phyloP scores from a whole-genome alignment of 2,329 filamentous ascomycete genomes.

The Botryosphaeria dothidea region DNA sequence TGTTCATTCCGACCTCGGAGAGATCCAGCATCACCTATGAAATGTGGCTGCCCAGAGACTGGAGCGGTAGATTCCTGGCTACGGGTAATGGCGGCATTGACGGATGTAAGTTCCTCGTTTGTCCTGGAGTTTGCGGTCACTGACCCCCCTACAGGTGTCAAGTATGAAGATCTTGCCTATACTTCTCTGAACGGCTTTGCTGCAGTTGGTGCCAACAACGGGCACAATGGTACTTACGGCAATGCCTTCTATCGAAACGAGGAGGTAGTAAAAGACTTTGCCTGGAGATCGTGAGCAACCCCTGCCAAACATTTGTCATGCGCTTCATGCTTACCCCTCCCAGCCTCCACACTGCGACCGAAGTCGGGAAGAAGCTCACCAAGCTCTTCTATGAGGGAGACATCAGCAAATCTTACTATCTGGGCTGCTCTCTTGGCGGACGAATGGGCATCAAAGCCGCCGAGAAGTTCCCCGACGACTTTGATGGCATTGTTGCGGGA shows the following conservation, averaged over 20 bases:
- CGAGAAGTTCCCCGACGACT: constrained; percentile 37
- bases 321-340: background rate
- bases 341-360: constrained; percentile 40
- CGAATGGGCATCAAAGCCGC: constrained; percentile 42
- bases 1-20: constrained; percentile 45
- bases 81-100: constrained; percentile 44
- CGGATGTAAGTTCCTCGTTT: constrained; percentile 30
- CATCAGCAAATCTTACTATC: constrained; percentile 43
- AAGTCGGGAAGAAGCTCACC: constrained; percentile 44
- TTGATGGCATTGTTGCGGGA: constrained; percentile 39
- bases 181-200: constrained; percentile 41
- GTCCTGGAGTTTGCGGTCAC: background rate
- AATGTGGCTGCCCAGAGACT: constrained; percentile 46
- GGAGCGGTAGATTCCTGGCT: constrained; percentile 41
- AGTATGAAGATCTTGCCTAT: constrained; percentile 41
- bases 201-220: constrained; percentile 43
- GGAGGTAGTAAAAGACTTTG: constrained; percentile 51
- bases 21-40: constrained; percentile 44
- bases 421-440: constrained; percentile 39
- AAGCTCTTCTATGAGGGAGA: constrained; percentile 41
- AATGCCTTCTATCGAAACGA: constrained; percentile 45
- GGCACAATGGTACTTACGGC: constrained; percentile 47
- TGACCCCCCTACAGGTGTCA: constrained; percentile 22
- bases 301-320: background rate
- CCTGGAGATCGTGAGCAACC: constrained; percentile 39